A percentile compares a stretch with the other conserved stretches of the same genome.
Conservation (phyloP, 305 asterid genomes). For the Ruellia speciosa region DNA sequence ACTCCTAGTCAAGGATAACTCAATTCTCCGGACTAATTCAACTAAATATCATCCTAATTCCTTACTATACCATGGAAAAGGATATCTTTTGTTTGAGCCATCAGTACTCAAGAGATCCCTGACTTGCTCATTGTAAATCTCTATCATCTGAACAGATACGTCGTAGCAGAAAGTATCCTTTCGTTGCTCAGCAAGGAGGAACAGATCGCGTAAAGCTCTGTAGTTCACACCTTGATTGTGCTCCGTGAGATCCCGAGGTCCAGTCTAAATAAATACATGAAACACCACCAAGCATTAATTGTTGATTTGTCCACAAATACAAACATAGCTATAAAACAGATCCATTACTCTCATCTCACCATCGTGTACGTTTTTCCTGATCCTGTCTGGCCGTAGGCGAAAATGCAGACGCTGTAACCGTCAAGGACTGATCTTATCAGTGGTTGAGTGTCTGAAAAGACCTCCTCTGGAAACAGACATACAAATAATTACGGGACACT, state of each 20-base stretch:
- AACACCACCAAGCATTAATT: background rate
- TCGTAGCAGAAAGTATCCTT: conserved; percentile 63
- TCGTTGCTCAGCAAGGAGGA: conserved; percentile 68
- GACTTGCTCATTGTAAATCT: conserved; percentile 61
- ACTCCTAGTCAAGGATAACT: conserved; percentile 34
- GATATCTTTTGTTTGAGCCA: conserved; percentile 63
- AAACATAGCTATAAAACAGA: background rate
- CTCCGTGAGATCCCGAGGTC: conserved; percentile 62
- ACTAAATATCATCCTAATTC: too few relatives aligned
- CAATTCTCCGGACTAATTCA: too few relatives aligned
- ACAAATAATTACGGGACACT: background rate
- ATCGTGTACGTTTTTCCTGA: conserved; percentile 89
- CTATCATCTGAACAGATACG: conserved; percentile 88
- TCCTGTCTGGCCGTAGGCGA: conserved; percentile 97
- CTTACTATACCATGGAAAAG: conserved; percentile 21
- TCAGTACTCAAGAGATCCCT: conserved; percentile 78
- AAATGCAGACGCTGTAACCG: conserved; percentile 87
- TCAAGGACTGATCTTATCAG: conserved; percentile 91
- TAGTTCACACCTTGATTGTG: conserved; percentile 77
- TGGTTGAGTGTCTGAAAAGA: conserved; percentile 80
- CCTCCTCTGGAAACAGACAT: conserved; percentile 46
- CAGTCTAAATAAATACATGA: conserved; percentile 42
- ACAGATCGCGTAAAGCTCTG: conserved; percentile 82
- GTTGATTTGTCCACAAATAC: too few relatives aligned
- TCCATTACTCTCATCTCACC: conserved; percentile 35